Evolutionary conservation across 768 basidiomycete species (phyloP), one percentile per base, ranked within the genome.

Genomic region (Panus rudis): DNA sequence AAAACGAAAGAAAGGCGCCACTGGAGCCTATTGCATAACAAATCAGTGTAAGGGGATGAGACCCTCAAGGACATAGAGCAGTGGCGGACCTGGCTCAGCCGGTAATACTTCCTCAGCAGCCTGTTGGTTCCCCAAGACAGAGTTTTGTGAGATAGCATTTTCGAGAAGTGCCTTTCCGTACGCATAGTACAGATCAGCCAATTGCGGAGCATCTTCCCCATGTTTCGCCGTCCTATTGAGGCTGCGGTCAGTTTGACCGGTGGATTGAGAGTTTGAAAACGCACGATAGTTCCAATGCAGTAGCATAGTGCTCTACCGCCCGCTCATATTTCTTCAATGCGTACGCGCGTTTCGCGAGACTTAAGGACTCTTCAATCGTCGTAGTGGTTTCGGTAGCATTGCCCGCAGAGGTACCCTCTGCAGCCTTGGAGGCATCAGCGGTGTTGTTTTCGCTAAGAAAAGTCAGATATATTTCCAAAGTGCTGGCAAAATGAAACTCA

Each of bases 141-240:
- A 78, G 45, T 68, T 84, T 56, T 92, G 85, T 4, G 78, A 64
- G 46, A 97, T 88, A 4, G 92, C 94, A 56, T 94, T 91, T 66
- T 92, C 92, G 43, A 96, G 72, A 31, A 98, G 65, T 4, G 96
- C 92, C 61, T 86, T 92, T 12, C 96, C 96, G 57, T 98, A 99
- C 3, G 77, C 72, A 46, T 94, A 84, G 48, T 97, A 87, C 17
- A 94, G 60, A 55, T 97, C 91, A 6, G 92, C 94, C 41, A 75
- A 81, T 56, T 88, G 81, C 0, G 85, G 82, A 19, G 84, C 78
- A 55, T 91, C 73, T 38, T 98, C 92, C 27, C 81, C 87, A 46
- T 80, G 67, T 53, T 79, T 70, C 55, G 76, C 67, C 20, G 88
- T 86, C 50, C 91, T 93, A 48, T 23, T 40, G 46, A 26, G 39